These are phyloP conservation scores for Mycena albidolilacea DNA, from an alignment of 768 basidiomycete genomes.

Conservation along the genomic window DNA sequence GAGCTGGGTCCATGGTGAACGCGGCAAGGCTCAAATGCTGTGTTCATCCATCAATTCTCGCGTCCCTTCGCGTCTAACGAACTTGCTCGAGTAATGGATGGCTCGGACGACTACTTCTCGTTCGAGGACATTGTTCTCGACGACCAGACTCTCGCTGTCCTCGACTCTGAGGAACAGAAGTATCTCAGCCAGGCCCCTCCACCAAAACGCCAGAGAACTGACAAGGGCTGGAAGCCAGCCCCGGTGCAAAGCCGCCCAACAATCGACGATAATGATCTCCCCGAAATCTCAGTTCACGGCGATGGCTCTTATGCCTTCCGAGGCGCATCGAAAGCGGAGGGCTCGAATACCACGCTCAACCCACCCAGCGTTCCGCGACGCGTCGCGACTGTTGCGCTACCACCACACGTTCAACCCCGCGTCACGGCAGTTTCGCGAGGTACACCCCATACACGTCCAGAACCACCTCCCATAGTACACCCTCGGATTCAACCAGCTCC, in stretches of 20 bases:
- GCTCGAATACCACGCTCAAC: slow-evolving; percentile 30
- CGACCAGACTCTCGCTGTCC: slow-evolving; percentile 70
- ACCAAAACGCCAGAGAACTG: slow-evolving; percentile 72
- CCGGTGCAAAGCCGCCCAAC: slow-evolving; percentile 42
- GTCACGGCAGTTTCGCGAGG: neutral
- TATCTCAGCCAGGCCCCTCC: slow-evolving; percentile 53
- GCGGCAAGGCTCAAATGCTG: neutral
- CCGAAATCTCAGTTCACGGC: slow-evolving; percentile 72
- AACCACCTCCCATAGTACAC: slow-evolving; percentile 15
- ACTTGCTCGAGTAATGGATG: slow-evolving; percentile 58
- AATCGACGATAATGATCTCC: slow-evolving; percentile 64
- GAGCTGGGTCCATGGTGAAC: slow-evolving; percentile 27
- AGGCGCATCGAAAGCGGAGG: slow-evolving; percentile 37
- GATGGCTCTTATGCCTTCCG: slow-evolving; percentile 71
- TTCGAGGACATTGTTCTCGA: slow-evolving; percentile 74
- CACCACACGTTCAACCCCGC: slow-evolving; percentile 11
- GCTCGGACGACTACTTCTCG: slow-evolving; percentile 70
- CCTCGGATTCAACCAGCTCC: slow-evolving; percentile 1
- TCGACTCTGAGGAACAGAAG: slow-evolving; percentile 72
- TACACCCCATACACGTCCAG: slow-evolving; percentile 19
- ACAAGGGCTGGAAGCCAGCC: slow-evolving; percentile 58
- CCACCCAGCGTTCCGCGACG: slow-evolving; percentile 13
- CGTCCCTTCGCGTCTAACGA: no score
- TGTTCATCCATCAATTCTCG: neutral
- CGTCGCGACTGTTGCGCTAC: neutral